Evolutionary conservation across 164 flowering plant genomes (phyloP).

Genomic region (Pachysandra terminalis): DNA sequence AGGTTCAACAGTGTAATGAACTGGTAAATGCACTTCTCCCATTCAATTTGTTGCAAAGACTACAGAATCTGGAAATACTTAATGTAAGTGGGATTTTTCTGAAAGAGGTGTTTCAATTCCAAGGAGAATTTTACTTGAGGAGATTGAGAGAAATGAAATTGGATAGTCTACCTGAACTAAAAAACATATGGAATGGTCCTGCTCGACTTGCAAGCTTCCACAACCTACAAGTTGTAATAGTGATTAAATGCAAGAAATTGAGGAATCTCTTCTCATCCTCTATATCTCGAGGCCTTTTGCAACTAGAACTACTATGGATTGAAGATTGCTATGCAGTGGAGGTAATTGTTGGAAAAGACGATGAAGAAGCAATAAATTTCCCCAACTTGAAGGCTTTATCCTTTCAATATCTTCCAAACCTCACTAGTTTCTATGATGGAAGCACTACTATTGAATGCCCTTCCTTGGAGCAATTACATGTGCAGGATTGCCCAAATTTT

Average conservation of each 20-base stretch:
- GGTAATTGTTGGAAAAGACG: neutral
- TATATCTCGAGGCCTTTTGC: neutral
- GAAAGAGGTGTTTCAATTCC: neutral
- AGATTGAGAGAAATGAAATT: neutral
- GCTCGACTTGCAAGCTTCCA: neutral
- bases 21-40: conserved; percentile 1
- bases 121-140: neutral
- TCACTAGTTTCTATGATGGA: neutral
- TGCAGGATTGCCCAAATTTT: neutral
- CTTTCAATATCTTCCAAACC: neutral
- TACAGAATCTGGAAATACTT: neutral
- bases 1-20: conserved; percentile 1
- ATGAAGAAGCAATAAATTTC: neutral
- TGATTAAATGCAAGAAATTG: neutral
- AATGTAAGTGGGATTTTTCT: neutral
- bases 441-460: neutral
- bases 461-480: neutral
- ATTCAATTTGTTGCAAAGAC: neutral
- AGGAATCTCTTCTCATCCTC: neutral
- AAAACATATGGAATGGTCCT: conserved; percentile 1
- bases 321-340: neutral
- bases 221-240: neutral
- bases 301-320: neutral
- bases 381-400: neutral
- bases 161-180: neutral